Conservation (phyloP, 1,284 basidiomycete species). For the Wallemia mellicola region DNA sequence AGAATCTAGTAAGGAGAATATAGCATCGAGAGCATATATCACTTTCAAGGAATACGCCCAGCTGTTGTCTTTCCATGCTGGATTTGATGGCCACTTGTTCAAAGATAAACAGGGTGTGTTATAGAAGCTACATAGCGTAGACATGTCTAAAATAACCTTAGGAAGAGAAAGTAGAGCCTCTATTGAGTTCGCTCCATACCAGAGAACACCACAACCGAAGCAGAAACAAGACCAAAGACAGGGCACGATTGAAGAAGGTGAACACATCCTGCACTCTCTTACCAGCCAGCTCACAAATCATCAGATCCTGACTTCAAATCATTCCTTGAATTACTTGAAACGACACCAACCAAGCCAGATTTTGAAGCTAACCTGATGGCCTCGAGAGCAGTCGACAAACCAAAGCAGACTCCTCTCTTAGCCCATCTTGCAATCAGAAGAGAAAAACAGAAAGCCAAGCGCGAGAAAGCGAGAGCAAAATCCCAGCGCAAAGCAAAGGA, state of each 20-base stretch:
- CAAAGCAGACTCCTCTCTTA: conserved; percentile 56
- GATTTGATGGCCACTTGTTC: conserved; percentile 75
- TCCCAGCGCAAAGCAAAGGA: background rate
- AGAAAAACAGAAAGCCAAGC: conserved; percentile 19
- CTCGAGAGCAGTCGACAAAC: conserved; percentile 24
- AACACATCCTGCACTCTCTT: conserved; percentile 10
- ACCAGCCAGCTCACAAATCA: background rate
- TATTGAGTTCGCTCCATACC: conserved; percentile 79
- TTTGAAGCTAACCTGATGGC: conserved; percentile 29
- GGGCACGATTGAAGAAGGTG: conserved; percentile 48
- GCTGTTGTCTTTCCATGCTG: conserved; percentile 43
- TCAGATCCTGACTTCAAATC: conserved; percentile 31
- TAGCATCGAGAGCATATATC: conserved; percentile 69
- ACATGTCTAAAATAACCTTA: too few species aligned
- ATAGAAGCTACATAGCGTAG: too few species aligned
- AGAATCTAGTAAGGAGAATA: conserved; percentile 31
- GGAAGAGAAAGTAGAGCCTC: conserved; percentile 58
- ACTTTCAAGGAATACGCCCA: conserved; percentile 46
- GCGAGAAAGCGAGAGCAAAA: background rate
- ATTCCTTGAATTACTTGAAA: conserved; percentile 30
- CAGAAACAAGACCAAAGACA: conserved; percentile 36
- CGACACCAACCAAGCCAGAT: conserved; percentile 18
- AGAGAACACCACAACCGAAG: conserved; percentile 46
- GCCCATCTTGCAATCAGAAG: conserved; percentile 52
- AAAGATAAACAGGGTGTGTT: conserved; percentile 69